A percentile compares a stretch with the other conserved stretches of the same genome.
Conservation (phyloP, 495 filamentous ascomycete genomes). For the Oidiodendron maius region DNA sequence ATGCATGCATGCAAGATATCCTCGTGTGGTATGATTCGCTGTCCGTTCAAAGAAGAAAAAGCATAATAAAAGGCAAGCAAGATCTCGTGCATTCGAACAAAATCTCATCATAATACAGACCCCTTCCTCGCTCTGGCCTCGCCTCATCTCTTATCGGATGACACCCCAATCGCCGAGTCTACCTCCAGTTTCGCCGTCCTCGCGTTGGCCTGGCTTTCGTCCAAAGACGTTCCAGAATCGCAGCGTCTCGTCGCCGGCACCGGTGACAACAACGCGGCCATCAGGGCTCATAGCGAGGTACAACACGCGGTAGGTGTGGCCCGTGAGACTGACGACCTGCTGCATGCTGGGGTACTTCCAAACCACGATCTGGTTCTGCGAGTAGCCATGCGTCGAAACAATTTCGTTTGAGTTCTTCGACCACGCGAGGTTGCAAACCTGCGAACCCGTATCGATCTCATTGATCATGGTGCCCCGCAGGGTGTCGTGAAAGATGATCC, state of each 20-base stretch:
- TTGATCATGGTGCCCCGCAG: slow-evolving; percentile 68
- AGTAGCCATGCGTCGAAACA: slow-evolving; percentile 96
- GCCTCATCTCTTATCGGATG: slow-evolving; percentile 53
- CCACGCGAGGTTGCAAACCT: slow-evolving; percentile 97
- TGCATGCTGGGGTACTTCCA: slow-evolving; percentile 99
- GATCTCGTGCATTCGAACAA: no score
- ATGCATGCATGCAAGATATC: no score
- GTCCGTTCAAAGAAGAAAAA: no score
- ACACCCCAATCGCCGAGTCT: slow-evolving; percentile 64
- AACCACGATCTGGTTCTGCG: slow-evolving; percentile 94
- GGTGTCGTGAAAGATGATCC: slow-evolving; percentile 98
- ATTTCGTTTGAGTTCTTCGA: slow-evolving; percentile 93
- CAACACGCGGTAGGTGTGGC: slow-evolving; percentile 91
- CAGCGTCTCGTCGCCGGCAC: slow-evolving; percentile 92
- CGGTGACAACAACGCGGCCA: slow-evolving; percentile 87
- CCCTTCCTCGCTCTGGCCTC: no score
- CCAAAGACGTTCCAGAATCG: slow-evolving; percentile 94
- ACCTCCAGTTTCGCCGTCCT: slow-evolving; percentile 32
- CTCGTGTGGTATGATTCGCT: no score
- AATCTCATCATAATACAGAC: not conserved
- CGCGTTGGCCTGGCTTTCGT: slow-evolving; percentile 53
- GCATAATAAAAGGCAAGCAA: no score
- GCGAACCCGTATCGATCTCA: slow-evolving; percentile 90
- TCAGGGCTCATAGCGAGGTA: slow-evolving; percentile 98
- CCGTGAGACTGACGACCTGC: slow-evolving; percentile 88